Evolutionary conservation across 306 rosid genomes (phyloP).

Genomic region (Corylus avellana): DNA sequence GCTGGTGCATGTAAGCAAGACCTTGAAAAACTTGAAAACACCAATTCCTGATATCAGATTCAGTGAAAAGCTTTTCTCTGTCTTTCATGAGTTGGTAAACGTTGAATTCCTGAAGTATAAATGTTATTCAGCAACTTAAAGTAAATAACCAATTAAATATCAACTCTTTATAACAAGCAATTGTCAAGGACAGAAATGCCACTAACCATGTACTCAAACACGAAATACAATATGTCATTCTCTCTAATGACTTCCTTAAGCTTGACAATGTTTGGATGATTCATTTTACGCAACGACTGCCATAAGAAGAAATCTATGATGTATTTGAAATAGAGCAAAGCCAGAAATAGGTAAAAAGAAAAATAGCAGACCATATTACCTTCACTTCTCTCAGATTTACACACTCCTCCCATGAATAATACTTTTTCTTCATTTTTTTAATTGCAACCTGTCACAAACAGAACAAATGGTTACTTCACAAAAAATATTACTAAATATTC

Average conservation of each 20-base stretch:
- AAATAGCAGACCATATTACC: slow-evolving; percentile 43
- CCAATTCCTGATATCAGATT: slow-evolving; percentile 86
- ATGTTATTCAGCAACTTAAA: slow-evolving; percentile 15
- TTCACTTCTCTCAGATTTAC: slow-evolving; percentile 93
- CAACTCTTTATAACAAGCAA: neutral
- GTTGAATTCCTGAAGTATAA: slow-evolving; percentile 63
- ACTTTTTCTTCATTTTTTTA: slow-evolving; percentile 95
- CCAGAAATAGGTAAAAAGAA: neutral
- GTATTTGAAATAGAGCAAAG: neutral
- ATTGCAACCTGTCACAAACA: slow-evolving; percentile 77
- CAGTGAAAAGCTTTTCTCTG: slow-evolving; percentile 78
- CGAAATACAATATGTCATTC: slow-evolving; percentile 79
- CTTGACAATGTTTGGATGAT: slow-evolving; percentile 91
- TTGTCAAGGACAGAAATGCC: neutral
- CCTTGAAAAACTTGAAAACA: slow-evolving; percentile 98
- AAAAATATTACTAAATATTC: neutral
- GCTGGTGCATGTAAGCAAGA: slow-evolving; percentile 97
- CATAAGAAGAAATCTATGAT: slow-evolving; percentile 10
- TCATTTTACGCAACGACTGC: slow-evolving; percentile 87
- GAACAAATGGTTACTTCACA: neutral
- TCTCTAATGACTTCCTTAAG: slow-evolving; percentile 96
- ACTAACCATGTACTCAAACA: slow-evolving; percentile 95
- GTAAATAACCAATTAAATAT: slow-evolving; percentile 17
- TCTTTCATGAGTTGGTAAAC: slow-evolving; percentile 96
- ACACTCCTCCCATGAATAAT: slow-evolving; percentile 97